These are phyloP conservation scores for sunflower (Helianthus annuus) DNA, from an alignment of 129 eudicot species.

Conservation along the genomic window DNA sequence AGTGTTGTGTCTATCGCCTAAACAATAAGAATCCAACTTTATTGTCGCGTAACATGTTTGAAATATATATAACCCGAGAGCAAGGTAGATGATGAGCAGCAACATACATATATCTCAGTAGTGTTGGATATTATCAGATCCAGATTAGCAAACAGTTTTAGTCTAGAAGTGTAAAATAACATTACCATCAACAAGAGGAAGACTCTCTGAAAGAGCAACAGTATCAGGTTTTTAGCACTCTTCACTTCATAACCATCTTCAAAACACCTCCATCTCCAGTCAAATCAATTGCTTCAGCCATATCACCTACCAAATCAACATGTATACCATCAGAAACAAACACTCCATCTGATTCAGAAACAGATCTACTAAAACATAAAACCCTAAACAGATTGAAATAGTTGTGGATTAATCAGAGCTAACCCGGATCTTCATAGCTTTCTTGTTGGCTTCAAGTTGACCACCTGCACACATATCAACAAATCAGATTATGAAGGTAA, in stretches of 20 bases:
- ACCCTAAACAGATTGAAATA: too few relatives aligned
- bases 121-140: background rate
- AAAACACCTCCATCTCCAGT: slow-evolving; percentile 98
- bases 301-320: slow-evolving; percentile 23
- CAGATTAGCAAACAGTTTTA: background rate
- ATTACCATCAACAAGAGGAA: slow-evolving; percentile 66
- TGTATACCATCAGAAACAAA: too few relatives aligned
- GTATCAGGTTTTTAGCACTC: slow-evolving; percentile 78
- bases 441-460: too few relatives aligned
- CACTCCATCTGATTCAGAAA: too few relatives aligned
- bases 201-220: slow-evolving; percentile 51
- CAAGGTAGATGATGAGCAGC: background rate
- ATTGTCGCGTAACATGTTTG: background rate
- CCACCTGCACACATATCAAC: too few relatives aligned
- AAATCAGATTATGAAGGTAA: too few relatives aligned
- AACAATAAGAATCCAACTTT: background rate
- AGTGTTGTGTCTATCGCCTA: background rate
- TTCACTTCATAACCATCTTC: slow-evolving; percentile 55
- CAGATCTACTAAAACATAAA: too few relatives aligned
- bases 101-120: slow-evolving; percentile 4
- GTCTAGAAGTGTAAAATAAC: slow-evolving; percentile 11
- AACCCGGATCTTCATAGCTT: too few relatives aligned
- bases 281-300: slow-evolving; percentile 79
- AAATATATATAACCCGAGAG: too few relatives aligned
- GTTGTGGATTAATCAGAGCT: too few relatives aligned